Base-by-base conservation (phyloP, 768 basidiomycete genomes). In the Dacryopinax primogenitus region DNA sequence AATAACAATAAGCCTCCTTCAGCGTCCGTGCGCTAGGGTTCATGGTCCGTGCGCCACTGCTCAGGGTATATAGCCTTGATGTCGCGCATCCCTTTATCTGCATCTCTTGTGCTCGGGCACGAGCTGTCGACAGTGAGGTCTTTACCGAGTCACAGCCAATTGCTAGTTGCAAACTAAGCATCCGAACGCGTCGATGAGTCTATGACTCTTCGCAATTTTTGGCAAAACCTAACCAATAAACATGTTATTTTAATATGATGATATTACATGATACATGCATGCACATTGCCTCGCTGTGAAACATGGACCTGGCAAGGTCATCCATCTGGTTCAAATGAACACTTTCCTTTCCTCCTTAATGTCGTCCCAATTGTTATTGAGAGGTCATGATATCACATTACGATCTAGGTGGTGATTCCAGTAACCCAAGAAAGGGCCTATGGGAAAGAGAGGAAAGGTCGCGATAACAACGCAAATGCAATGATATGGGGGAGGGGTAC, bases 141-240 rank as follows among this genome's bases (percentile, higher is more conserved):
- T 84, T 80, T 87, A 90, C 88, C 86, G 89, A 91, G 87, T 84
- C 86, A 86, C 85, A 88, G 87, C 88, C 82, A 80, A 88, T 90
- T 89, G 88, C 87, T 90, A 86, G 86, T 90, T 90, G 88, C 88
- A 90, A 90, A 90, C 88, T 90, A 89, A 82, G 88, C 87, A 90
- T 90, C 88, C 88, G 87, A 88, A 90, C 87, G 76, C 87, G 86
- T 90, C 87, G 86, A 82, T 84, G 74, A 81, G 86, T 58, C 86
- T 89, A 87, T 79, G 86, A 86, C 85, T 82, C 81, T 78, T 82
- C 86, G 87, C 86, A 90, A 90, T 90, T 90, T 90, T 91, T 90
- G 88, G 83, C 78, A 83, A 84, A n/a, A n/a, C n/a, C n/a, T n/a
- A n/a, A n/a, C n/a, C n/a, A n/a, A n/a, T n/a, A n/a, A n/a, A n/a